phyloP scores from a whole-genome alignment of 2,329 filamentous ascomycete species.

The Metarhizium robertsii region DNA sequence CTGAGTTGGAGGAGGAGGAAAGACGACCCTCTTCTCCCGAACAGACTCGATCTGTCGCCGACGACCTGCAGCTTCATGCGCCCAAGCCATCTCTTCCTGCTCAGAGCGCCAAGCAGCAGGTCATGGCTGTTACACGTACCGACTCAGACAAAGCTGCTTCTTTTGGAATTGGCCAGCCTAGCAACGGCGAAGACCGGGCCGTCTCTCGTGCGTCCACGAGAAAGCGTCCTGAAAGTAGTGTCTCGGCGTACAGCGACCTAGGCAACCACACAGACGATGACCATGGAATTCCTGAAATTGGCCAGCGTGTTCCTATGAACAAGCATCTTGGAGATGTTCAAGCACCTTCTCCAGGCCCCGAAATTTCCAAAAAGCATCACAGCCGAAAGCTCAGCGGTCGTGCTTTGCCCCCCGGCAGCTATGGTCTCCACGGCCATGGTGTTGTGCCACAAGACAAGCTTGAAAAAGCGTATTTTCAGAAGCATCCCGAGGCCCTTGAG shows the following conservation, averaged over 20 bases:
- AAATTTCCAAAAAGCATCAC: conserved; percentile 44
- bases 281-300: conserved; percentile 86
- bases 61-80: conserved; percentile 78
- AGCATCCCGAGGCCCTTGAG: conserved; percentile 72
- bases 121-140: conserved; percentile 78
- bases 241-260: conserved; percentile 41
- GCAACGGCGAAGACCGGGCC: conserved; percentile 40
- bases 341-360: conserved; percentile 73
- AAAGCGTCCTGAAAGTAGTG: conserved; percentile 54
- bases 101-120: conserved; percentile 72
- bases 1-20: conserved; percentile 25
- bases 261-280: conserved; percentile 55
- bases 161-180: conserved; percentile 69
- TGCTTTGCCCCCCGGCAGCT: conserved; percentile 73
- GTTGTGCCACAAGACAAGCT: conserved; percentile 68
- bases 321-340: conserved; percentile 90
- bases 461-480: conserved; percentile 85
- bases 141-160: conserved; percentile 80
- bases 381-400: conserved; percentile 64
- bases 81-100: conserved; percentile 79
- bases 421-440: conserved; percentile 85
- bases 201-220: conserved; percentile 43
- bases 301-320: conserved; percentile 88
- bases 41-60: conserved; percentile 68
- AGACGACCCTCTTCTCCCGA: conserved; percentile 44